Evolutionary conservation across 2,329 filamentous ascomycete species (phyloP).

Genomic region (Penicillium sp.): DNA sequence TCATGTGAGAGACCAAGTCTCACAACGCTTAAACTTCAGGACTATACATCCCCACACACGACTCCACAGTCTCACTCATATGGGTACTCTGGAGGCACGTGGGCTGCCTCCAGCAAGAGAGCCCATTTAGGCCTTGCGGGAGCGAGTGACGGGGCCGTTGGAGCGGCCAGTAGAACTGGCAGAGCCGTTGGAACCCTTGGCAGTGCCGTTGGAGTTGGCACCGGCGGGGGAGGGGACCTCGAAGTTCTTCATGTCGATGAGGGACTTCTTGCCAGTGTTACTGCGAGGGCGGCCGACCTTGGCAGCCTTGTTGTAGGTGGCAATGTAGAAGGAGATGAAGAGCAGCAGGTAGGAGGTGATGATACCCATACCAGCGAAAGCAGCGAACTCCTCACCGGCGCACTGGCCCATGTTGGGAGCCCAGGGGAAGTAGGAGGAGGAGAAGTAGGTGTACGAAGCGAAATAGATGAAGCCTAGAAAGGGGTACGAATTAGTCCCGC

Average conservation of each 20-base stretch:
- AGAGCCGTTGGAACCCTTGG: slow-evolving; percentile 39
- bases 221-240: slow-evolving; percentile 58
- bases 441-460: slow-evolving; percentile 98
- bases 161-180: slow-evolving; percentile 48
- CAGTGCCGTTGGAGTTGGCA: slow-evolving; percentile 37
- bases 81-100: not conserved
- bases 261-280: slow-evolving; percentile 77
- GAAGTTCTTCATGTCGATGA: slow-evolving; percentile 82
- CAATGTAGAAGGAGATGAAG: slow-evolving; percentile 99
- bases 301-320: slow-evolving; percentile 81
- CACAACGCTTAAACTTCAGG: slow-evolving; percentile 3
- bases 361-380: slow-evolving; percentile 88
- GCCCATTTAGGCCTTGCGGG: slow-evolving; percentile 53
- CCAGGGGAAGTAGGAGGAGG: slow-evolving; percentile 84
- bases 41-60: not conserved
- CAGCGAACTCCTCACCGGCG: slow-evolving; percentile 95
- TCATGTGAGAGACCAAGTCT: slow-evolving; percentile 10
- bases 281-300: slow-evolving; percentile 52
- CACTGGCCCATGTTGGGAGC: slow-evolving; percentile 85
- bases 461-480: slow-evolving; percentile 91
- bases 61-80: not conserved
- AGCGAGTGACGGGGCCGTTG: slow-evolving; percentile 53
- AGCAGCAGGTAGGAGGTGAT: slow-evolving; percentile 94
- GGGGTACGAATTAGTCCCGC: slow-evolving; percentile 18
- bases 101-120: not conserved